phyloP scores from a whole-genome alignment of 78 protist species.

The Guillardia theta region DNA sequence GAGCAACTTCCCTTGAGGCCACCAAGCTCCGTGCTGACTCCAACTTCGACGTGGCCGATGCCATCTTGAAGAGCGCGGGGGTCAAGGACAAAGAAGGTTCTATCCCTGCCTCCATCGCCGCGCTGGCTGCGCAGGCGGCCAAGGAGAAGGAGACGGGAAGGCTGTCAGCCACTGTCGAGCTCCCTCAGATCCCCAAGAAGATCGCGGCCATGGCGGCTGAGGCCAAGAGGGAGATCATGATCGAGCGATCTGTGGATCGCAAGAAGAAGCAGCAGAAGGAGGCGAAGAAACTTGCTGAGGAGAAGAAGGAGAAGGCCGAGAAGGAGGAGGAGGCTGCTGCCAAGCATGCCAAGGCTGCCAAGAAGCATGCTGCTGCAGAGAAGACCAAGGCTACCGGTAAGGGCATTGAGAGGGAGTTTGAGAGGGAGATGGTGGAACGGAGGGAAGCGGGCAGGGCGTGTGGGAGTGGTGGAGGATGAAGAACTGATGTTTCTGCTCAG shows the following conservation, averaged over 20 bases:
- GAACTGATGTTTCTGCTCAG: background rate
- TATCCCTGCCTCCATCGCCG: conserved; percentile 26
- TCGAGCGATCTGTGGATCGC: background rate
- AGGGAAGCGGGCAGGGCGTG: background rate
- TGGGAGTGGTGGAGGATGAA: background rate
- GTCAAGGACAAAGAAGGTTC: background rate
- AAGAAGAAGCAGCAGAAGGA: conserved; percentile 11
- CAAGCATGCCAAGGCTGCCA: background rate
- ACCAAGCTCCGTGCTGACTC: no score
- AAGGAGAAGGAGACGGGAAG: conserved; percentile 19
- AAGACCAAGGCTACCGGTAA: background rate
- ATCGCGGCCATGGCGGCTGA: conserved; percentile 14
- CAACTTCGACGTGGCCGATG: background rate
- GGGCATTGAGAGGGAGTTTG: background rate
- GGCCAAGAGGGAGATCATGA: conserved; percentile 32
- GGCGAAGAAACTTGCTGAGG: background rate
- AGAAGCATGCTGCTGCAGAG: background rate
- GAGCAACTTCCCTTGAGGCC: background rate
- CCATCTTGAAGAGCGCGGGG: background rate
- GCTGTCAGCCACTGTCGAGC: conserved; percentile 1
- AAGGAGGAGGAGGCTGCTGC: background rate
- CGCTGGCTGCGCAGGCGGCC: conserved; percentile 36
- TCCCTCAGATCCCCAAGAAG: conserved; percentile 29
- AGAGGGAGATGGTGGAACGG: background rate
- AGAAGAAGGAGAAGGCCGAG: background rate